phyloP scores from a whole-genome alignment of 176 grass and related monocot genomes.

The Hyparrhenia diplandra region DNA sequence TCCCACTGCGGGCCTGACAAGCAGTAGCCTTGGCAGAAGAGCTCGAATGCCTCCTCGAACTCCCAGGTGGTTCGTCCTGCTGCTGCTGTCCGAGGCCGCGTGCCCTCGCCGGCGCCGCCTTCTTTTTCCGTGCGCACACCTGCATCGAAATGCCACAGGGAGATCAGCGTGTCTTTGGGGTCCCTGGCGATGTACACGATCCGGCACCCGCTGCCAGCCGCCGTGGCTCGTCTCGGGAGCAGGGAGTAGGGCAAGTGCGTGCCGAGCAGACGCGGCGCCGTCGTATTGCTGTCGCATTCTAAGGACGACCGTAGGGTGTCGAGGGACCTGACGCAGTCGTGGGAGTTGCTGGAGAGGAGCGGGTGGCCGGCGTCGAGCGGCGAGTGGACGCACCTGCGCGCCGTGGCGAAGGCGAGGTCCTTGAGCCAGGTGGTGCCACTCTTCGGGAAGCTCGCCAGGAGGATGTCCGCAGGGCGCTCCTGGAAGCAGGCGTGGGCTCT shows the following conservation, averaged over 20 bases:
- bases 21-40: neutral
- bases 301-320: neutral
- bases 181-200: conserved; percentile 16
- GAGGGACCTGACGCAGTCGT: conserved; percentile 25
- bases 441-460: conserved; percentile 38
- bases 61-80: no score
- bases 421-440: neutral
- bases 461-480: neutral
- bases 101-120: no score
- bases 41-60: conserved; percentile 4
- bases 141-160: conserved; percentile 7
- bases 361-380: neutral
- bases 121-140: neutral
- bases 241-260: conserved; percentile 31
- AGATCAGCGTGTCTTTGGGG: conserved; percentile 35
- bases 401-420: neutral
- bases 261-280: neutral
- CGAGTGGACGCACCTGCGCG: neutral
- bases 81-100: no score
- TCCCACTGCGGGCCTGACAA: neutral
- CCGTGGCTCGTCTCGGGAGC: neutral
- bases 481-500: neutral
- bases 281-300: no score
- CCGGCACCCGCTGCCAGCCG: neutral
- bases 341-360: conserved; percentile 16